Percentiles rank a stretch among this genome's conserved stretches.
phyloP scores from a whole-genome alignment of 306 rosid genomes.

The Lupinus albus region DNA sequence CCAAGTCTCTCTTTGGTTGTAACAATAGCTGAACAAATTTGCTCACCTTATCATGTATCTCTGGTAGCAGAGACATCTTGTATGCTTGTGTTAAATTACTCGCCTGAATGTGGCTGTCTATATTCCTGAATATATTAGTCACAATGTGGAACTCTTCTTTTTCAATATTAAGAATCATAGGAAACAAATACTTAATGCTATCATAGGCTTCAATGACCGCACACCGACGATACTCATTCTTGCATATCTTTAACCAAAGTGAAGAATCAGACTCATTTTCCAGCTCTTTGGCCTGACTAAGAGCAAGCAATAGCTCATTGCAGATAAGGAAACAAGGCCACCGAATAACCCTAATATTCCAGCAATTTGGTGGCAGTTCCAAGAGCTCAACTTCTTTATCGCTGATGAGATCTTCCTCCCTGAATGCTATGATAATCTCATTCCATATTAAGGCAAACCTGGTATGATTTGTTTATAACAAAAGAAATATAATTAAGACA shows the following conservation, averaged over 20 bases:
- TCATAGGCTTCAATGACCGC: constrained; percentile 89
- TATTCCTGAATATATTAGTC: constrained; percentile 49
- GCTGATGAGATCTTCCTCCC: constrained; percentile 94
- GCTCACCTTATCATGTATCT: constrained; percentile 68
- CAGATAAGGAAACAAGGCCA: constrained; percentile 86
- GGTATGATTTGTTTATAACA: constrained; percentile 43
- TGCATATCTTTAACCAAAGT: constrained; percentile 85
- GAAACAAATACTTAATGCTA: constrained; percentile 65
- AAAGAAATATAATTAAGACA: no score
- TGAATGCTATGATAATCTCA: constrained; percentile 78
- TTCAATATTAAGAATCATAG: constrained; percentile 49
- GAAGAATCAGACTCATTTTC: constrained; percentile 51
- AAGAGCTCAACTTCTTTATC: constrained; percentile 75
- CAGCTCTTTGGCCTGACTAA: constrained; percentile 76
- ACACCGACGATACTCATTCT: constrained; percentile 84
- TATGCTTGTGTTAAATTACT: constrained; percentile 48
- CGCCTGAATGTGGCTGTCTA: constrained; percentile 51
- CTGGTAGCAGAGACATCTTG: constrained; percentile 59
- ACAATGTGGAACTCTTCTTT: constrained; percentile 64
- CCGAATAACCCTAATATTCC: constrained; percentile 86
- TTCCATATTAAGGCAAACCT: constrained; percentile 95
- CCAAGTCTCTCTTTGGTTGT: constrained; percentile 51
- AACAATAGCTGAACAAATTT: constrained; percentile 64
- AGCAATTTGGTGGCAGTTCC: constrained; percentile 80
- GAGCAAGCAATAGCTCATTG: constrained; percentile 85